phyloP scores from a whole-genome alignment of 2,329 filamentous ascomycete species.

The Cephalotrichum gorgonifer region DNA sequence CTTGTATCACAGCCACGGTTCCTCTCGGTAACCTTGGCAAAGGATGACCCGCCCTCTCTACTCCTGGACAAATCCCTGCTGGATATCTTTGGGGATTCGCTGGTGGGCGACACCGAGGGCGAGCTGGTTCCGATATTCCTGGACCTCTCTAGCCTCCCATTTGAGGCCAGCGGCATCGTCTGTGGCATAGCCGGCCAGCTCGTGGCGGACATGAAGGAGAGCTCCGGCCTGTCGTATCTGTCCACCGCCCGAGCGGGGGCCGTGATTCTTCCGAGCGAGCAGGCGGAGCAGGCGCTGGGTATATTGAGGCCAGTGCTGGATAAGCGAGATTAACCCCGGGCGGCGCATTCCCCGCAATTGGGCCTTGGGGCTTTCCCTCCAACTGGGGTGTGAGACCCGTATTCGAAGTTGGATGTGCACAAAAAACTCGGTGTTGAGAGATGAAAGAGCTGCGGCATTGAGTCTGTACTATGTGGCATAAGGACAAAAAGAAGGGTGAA shows the following conservation, averaged over 20 bases:
- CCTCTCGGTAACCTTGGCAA: conserved; percentile 62
- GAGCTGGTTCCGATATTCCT: conserved; percentile 78
- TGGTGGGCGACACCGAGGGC: conserved; percentile 65
- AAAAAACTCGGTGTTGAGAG: background rate
- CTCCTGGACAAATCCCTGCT: conserved; percentile 62
- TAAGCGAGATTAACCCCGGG: conserved; percentile 14
- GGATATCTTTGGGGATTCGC: conserved; percentile 55
- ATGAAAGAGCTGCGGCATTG: background rate
- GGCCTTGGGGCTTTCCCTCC: too few relatives aligned
- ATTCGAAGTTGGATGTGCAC: background rate
- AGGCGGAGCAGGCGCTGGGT: conserved; percentile 61
- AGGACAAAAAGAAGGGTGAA: background rate
- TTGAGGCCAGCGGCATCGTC: conserved; percentile 89
- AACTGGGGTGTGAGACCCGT: too few relatives aligned
- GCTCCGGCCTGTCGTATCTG: conserved; percentile 78
- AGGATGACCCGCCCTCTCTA: conserved; percentile 63
- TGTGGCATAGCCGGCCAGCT: conserved; percentile 83
- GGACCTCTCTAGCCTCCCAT: conserved; percentile 67
- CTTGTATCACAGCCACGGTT: conserved; percentile 55
- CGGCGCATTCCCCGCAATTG: too few relatives aligned
- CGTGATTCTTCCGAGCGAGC: conserved; percentile 71
- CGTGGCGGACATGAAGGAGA: conserved; percentile 57
- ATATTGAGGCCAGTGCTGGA: conserved; percentile 49
- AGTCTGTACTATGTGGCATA: background rate
- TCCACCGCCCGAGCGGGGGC: conserved; percentile 82